phyloP scores from a whole-genome alignment of 2,329 filamentous ascomycete genomes.

The Emericellopsis cladophorae region DNA sequence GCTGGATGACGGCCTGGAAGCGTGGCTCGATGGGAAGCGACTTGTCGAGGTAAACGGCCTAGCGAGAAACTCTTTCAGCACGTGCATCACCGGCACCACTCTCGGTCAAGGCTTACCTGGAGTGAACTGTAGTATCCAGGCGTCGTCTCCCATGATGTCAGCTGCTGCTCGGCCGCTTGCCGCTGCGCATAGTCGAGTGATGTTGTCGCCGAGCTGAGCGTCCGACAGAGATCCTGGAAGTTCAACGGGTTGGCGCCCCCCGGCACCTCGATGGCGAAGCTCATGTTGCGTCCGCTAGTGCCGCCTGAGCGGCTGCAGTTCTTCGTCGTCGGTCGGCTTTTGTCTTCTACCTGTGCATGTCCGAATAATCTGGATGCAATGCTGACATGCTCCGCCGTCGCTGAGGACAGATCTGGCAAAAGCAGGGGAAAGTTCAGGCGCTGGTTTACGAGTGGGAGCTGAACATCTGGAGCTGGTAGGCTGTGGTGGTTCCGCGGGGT shows the following conservation, averaged over 20 bases:
- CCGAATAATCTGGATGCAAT: background rate
- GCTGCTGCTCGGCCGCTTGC: conserved; percentile 57
- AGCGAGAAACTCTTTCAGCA: background rate
- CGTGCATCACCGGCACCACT: no score
- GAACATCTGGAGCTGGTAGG: no score
- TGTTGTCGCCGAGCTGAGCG: conserved; percentile 51
- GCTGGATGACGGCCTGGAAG: conserved; percentile 81
- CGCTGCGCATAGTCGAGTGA: conserved; percentile 44
- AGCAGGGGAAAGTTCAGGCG: no score
- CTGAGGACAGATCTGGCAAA: no score
- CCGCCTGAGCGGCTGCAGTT: background rate
- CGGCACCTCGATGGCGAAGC: conserved; percentile 62
- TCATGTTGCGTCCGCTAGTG: conserved; percentile 33
- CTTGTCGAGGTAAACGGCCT: conserved; percentile 74
- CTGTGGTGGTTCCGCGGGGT: no score
- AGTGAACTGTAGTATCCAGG: conserved; percentile 54
- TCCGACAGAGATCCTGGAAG: conserved; percentile 49
- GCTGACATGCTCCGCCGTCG: no score
- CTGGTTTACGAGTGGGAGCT: no score
- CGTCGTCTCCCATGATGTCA: conserved; percentile 58
- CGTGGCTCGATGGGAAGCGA: conserved; percentile 66
- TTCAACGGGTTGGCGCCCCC: conserved; percentile 68
- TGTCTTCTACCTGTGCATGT: background rate
- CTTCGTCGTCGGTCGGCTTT: no score
- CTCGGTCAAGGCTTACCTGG: conserved; percentile 35